Base-by-base conservation (phyloP, 768 basidiomycete species). In the Pulveroboletus sp. region DNA sequence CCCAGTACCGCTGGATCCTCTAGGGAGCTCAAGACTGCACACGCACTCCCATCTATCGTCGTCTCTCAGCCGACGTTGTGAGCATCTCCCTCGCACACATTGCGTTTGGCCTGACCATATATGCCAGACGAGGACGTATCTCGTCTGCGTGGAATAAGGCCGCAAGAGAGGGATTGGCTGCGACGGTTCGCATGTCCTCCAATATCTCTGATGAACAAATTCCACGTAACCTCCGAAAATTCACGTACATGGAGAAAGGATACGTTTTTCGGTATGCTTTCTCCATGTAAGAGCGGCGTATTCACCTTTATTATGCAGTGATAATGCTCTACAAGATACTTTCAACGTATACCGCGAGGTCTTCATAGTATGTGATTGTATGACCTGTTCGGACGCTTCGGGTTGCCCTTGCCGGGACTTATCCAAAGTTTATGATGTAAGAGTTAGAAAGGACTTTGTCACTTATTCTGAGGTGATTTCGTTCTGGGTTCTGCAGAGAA, bases 231-330 rank as follows among this genome's bases (percentile, higher is more conserved):
- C 60, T 69, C 5, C 53, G 64, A 0, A 58, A 59, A 14, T 85
- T 86, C 46, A 47, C 50, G 47, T 86, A 84, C 57, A 53, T 81
- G 11, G 84, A 86, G 57, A 66, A 63, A 33, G 68, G 70, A 9
- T 85, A 84, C 45, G 47, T 65, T 11, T 77, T 74, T 78, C 77
- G 57, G 41, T 80, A 67, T 17, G 41, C 21, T 46, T 35, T n/a
- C 9, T 24, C 43, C 18, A 49, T 42, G 6, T 27, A n/a, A 21
- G 26, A 33, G 33, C 47, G 56, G 33, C 17, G 41, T 45, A 21
- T 52, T 57, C 49, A 49, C 46, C 21, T 50, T 32, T 37, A 40
- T 45, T 21, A 26, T 39, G 21, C 39, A 66, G 67, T 13, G 58
- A 57, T 18, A 30, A 54, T 18, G 53, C 30, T 5, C 47, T 66